Base-by-base conservation (phyloP, 1,139 yeast genomes). In the Zygosaccharomyces sapae region DNA sequence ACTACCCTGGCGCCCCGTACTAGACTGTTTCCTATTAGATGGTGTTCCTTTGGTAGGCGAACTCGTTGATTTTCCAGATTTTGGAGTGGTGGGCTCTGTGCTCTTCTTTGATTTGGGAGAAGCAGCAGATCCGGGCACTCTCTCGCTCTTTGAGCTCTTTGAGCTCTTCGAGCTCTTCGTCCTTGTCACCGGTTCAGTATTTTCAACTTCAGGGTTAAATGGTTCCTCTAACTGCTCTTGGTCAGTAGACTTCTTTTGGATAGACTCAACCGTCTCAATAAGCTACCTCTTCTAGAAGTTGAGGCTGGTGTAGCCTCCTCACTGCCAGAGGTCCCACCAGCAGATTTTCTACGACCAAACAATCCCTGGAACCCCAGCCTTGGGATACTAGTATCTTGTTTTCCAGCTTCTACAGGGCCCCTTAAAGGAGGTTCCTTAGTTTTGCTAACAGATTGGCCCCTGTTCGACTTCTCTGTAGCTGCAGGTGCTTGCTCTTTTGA, bases 371-470 rank as follows among this genome's bases (percentile, higher is more conserved):
- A 38, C 8, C 41, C 41, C 12, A 38, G 31, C 16, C 41, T 27
- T 27, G 41, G 41, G 16, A 38, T 22, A 22, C 41, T 38, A 12
- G 41, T 38, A 33, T 38, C 41, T 24, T 38, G 41, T 20, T 27
- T 27, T 20, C 33, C 29, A 13, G 41, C 31, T 8, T 31, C 34
- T 16, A 12, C 8, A 7, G 41, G 34, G 18, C 16, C 29, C 24
- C 33, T 38, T 24, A 38, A 24, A 16, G 22, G 16, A 16, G 41
- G 41, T 25, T 12, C 22, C 20, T 25, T 30, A 29, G 31, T 33
- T 13, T 27, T 38, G 41, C 41, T 22, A 38, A 29, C 22, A 25
- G 41, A 27, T 16, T 29, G n/a, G 31, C 18, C 33, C 31, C 41
- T 18, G 41, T 22, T 16, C 9, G 41, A 9, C 19, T 20, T 13